These are phyloP conservation scores for Colletotrichum agaves DNA, from an alignment of 2,329 filamentous ascomycete genomes.

Conservation along the genomic window DNA sequence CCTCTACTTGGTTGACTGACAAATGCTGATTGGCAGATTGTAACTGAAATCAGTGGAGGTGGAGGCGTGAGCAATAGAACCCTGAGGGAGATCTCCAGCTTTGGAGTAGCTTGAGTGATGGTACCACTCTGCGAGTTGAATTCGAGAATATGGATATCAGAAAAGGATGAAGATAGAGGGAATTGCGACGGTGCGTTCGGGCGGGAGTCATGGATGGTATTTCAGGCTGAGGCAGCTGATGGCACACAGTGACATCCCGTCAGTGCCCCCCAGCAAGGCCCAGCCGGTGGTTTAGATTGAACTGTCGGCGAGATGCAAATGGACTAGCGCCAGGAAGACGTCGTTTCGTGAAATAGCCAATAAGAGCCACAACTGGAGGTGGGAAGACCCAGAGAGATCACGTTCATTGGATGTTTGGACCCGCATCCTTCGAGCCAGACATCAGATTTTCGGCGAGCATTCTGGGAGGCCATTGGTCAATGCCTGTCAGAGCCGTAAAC, in stretches of 20 bases:
- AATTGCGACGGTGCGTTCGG: conserved; percentile 1
- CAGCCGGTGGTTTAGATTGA: conserved; percentile 40
- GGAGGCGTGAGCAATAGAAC: not conserved
- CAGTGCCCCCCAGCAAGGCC: conserved; percentile 36
- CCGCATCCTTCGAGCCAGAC: conserved; percentile 43
- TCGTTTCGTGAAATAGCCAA: conserved; percentile 42
- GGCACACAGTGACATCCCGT: not conserved
- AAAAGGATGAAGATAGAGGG: conserved; percentile 16
- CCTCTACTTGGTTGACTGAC: conserved; percentile 1
- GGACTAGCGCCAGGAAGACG: conserved; percentile 46
- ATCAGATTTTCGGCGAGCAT: conserved; percentile 50
- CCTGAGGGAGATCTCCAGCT: conserved; percentile 20
- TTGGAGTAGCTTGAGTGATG: conserved; percentile 11
- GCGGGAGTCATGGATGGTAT: conserved; percentile 42
- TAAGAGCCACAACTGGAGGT: conserved; percentile 20
- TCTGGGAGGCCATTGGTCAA: conserved; percentile 47
- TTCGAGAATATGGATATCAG: not conserved
- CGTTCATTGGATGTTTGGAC: conserved; percentile 43
- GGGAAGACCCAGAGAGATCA: not conserved
- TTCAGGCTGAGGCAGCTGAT: conserved; percentile 38
- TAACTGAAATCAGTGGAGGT: not conserved
- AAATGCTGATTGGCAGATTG: not conserved
- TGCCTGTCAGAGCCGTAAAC: conserved; percentile 38
- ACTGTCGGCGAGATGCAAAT: conserved; percentile 54
- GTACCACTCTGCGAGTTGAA: conserved; percentile 18